Conservation (phyloP, 176 grass and related monocot species). For the Rhipidocladum racemiflorum region DNA sequence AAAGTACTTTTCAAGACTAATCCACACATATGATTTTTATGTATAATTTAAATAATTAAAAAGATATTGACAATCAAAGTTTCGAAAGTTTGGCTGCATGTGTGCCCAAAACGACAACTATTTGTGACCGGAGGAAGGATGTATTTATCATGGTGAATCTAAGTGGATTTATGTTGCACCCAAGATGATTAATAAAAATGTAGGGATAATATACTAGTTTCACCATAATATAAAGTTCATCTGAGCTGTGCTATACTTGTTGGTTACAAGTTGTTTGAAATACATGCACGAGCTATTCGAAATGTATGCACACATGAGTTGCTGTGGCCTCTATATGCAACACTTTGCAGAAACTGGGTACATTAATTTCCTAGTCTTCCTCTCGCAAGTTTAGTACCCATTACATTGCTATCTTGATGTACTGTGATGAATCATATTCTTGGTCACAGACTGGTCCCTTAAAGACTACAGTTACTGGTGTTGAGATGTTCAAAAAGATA, state of each 20-base stretch:
- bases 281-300: neutral
- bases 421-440: neutral
- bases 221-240: neutral
- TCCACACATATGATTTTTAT: no score
- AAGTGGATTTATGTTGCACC: neutral
- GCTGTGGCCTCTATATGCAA: neutral
- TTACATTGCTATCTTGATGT: slow-evolving; percentile 6
- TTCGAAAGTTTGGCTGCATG: no score
- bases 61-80: no score
- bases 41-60: no score
- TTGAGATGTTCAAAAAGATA: slow-evolving; percentile 99
- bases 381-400: neutral
- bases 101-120: no score
- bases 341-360: neutral
- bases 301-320: neutral
- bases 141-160: neutral
- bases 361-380: neutral
- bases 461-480: slow-evolving; percentile 95
- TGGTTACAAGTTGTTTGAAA: neutral
- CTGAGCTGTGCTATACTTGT: no score
- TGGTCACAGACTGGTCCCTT: slow-evolving; percentile 63
- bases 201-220: neutral
- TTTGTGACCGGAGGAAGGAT: no score
- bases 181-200: neutral
- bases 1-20: no score